Base-by-base conservation (phyloP, 2,329 filamentous ascomycete genomes). In the Ascochyta pisi region DNA sequence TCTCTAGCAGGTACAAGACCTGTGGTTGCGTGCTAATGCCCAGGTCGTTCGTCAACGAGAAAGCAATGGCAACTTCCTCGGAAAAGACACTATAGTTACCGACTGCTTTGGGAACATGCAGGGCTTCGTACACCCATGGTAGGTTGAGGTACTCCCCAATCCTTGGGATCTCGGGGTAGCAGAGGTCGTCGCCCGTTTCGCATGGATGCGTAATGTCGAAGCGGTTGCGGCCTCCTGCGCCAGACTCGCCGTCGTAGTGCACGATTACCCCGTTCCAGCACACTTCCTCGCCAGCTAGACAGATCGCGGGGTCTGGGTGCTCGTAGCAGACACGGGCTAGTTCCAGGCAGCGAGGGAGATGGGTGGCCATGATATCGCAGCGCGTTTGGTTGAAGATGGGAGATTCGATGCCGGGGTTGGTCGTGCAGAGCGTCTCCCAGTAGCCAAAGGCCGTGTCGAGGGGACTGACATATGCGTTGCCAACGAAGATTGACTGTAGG, bases 381-480 rank as follows among this genome's bases (percentile, higher is more conserved):
- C 77, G 71, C 0, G 79, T 81, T 33, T 73, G 59, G 50, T 81
- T 81, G 64, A 81, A 80, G 2, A 81, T 61, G 4, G 79, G 78
- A 4, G 64, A 57, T 1, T 73, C 40, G 19, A 81, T 71, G 7
- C 79, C 79, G 0, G 78, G 77, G 37, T 79, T 79, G 2, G 76
- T 80, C 0, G 77, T 79, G 62, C 79, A 81, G 3, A 81, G 75
- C 0, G 78, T 81, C 56, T 81, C 78, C 74, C 75, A 81, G 60
- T 79, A 80, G 9, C 78, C 78, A 46, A 74, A 81, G 3, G 67
- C 63, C 1, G 71, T 75, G 48, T 80, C 73, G 8, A 75, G 64
- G 2, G 74, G 75, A 0, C 78, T 79, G 34, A 82, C 76, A 51
- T 70, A 79, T 15, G 78, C 80, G 58, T 82, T 81, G 1, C 80